Base-by-base conservation (phyloP, 306 rosid genomes). In the Dryas octopetala region DNA sequence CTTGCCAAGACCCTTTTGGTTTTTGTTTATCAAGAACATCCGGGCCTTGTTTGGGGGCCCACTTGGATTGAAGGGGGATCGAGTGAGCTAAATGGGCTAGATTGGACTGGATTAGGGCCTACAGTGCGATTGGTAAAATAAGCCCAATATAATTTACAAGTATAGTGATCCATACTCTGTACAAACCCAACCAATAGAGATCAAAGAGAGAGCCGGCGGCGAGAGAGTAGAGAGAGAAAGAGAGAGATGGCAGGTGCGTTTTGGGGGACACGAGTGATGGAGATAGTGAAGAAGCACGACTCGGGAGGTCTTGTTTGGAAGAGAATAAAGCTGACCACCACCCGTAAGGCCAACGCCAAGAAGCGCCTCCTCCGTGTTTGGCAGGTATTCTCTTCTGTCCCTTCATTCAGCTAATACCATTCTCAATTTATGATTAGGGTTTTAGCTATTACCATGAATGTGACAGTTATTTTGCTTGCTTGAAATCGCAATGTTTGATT, bases 201-300 rank as follows among this genome's bases (percentile, higher is more conserved):
- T 10, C 5, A 23, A n/a, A 19, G 10, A 23, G 17, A 43, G 19
- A 26, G 23, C 1, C 5, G 10, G 51, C 7, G 5, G 59, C 4
- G 54, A n/a, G 28, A 66, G 55, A 4, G 66, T 0, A 38, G 71
- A n/a, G 70, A 8, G 74, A 55, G 78, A 4, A 73, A 46, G 60
- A 52, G 60, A 59, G 65, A 68, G 74, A 81, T 87, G 97, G 91
- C 62, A 62, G 91, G 97, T 59, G 96, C 91, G 55, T 87, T 95
- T 82, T 95, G 97, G 93, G 97, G 91, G 70, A 91, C 86, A 2
- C 80, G 97, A 62, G 86, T 88, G 68, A 50, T 94, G 96, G 88
- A 91, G 88, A 88, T 91, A 26, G 98, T 94, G 86, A 94, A 91
- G 94, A 94, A 94, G 87, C 96, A 91, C 71, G 97, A 94, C 70